phyloP scores from a whole-genome alignment of 2,329 filamentous ascomycete genomes.

The Pseudogymnoascus sp. region DNA sequence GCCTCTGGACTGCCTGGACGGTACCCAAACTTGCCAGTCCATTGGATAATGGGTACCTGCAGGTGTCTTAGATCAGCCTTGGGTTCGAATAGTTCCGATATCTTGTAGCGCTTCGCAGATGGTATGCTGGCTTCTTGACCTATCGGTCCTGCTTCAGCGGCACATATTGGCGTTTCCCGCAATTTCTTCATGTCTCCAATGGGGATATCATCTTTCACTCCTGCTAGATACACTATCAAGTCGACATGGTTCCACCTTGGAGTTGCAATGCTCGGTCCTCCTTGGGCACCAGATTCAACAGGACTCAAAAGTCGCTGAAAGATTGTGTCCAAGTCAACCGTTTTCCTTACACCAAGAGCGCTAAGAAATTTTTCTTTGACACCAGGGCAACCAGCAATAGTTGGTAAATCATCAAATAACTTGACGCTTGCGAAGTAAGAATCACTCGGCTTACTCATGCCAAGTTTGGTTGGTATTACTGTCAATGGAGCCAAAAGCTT shows the following conservation, averaged over 20 bases:
- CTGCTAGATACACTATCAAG: conserved; percentile 87
- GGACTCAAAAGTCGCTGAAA: conserved; percentile 75
- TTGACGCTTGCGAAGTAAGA: conserved; percentile 93
- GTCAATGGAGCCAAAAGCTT: conserved; percentile 60
- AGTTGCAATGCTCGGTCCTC: conserved; percentile 38
- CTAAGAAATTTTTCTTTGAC: conserved; percentile 87
- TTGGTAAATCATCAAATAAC: conserved; percentile 87
- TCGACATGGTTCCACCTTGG: conserved; percentile 88
- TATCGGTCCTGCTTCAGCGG: conserved; percentile 59
- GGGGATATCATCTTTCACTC: conserved; percentile 85
- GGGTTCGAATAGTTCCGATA: conserved; percentile 78
- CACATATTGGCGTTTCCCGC: conserved; percentile 72
- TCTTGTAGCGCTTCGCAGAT: conserved; percentile 55
- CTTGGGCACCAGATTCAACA: conserved; percentile 42
- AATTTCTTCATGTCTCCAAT: conserved; percentile 72
- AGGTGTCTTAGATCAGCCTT: conserved; percentile 63
- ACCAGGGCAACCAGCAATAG: conserved; percentile 66
- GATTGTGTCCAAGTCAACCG: conserved; percentile 87
- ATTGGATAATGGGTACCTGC: conserved; percentile 70
- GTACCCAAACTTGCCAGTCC: conserved; percentile 64
- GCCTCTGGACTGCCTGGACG: conserved; percentile 63
- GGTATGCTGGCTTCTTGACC: conserved; percentile 50
- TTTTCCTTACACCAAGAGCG: conserved; percentile 85
- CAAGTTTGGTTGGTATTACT: conserved; percentile 82
- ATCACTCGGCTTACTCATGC: conserved; percentile 79